These are phyloP conservation scores for Triticum aestivum DNA, from an alignment of 176 grass and related monocot species.

Conservation along the genomic window DNA sequence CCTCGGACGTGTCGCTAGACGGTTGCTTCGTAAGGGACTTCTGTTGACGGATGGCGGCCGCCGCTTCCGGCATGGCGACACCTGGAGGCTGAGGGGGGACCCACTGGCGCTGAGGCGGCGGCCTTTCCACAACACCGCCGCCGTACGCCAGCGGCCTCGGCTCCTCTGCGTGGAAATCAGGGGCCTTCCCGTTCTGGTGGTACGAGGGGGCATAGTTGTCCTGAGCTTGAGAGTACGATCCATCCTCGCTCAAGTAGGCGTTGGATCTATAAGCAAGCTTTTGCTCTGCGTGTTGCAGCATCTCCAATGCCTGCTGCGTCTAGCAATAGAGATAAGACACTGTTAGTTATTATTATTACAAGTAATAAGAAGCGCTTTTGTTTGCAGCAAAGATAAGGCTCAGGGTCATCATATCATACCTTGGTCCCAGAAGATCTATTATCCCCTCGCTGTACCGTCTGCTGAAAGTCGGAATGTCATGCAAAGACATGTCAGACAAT, in stretches of 20 bases:
- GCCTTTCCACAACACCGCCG: constrained; percentile 35
- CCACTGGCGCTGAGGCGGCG: constrained; percentile 51
- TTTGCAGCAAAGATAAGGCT: not conserved
- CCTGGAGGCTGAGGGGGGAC: constrained; percentile 69
- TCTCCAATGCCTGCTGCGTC: constrained; percentile 59
- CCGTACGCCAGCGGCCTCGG: constrained; percentile 34
- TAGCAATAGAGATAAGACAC: not conserved
- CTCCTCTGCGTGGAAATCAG: constrained; percentile 41
- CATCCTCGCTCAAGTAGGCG: constrained; percentile 51
- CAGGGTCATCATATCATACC: constrained; percentile 33
- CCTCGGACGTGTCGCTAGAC: constrained; percentile 17
- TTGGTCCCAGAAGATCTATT: constrained; percentile 57
- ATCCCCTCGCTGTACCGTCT: constrained; percentile 43
- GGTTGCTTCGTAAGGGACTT: constrained; percentile 51
- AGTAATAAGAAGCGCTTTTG: constrained; percentile 1
- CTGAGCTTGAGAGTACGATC: constrained; percentile 43
- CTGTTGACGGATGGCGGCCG: constrained; percentile 55
- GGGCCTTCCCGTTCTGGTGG: constrained; percentile 51
- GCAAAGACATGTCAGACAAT: not conserved
- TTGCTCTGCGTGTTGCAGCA: constrained; percentile 44
- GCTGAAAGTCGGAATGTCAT: constrained; percentile 6
- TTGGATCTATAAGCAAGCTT: constrained; percentile 43
- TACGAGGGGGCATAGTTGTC: constrained; percentile 37
- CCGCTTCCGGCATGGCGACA: constrained; percentile 73
- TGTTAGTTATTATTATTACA: not conserved